Evolutionary conservation across 768 basidiomycete species (phyloP).

Genomic region (Amanita pallidorosea): DNA sequence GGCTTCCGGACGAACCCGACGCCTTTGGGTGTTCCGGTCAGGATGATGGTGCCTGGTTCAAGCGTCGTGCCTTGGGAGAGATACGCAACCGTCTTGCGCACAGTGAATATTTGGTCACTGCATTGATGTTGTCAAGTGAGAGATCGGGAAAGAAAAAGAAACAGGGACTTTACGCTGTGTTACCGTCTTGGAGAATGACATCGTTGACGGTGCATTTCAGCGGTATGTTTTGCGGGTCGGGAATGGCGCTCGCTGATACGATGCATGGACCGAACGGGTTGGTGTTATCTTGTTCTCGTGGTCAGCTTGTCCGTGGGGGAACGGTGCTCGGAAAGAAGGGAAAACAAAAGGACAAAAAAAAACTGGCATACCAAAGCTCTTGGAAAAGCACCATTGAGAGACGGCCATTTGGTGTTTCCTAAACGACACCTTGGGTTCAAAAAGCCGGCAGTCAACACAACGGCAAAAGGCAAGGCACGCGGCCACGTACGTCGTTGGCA

Average conservation of each 20-base stretch:
- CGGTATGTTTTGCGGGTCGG: conserved; percentile 53
- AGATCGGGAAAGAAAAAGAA: neutral
- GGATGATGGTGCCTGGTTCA: conserved; percentile 69
- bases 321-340: neutral
- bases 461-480: conserved; percentile 4
- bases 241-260: conserved; percentile 52
- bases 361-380: conserved; percentile 72
- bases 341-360: too few species aligned
- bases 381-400: conserved; percentile 84
- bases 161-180: conserved; percentile 47
- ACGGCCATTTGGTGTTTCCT: conserved; percentile 71
- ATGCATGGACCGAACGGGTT: conserved; percentile 78
- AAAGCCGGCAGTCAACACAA: neutral
- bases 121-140: neutral
- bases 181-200: conserved; percentile 61
- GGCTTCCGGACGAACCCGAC: conserved; percentile 74
- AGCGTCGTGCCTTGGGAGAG: conserved; percentile 82
- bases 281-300: conserved; percentile 36
- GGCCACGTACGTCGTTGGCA: conserved; percentile 53
- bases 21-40: conserved; percentile 77
- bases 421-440: conserved; percentile 53
- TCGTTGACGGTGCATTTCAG: conserved; percentile 64
- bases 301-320: neutral
- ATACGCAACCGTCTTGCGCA: conserved; percentile 68
- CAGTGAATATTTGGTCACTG: conserved; percentile 76